Evolutionary conservation across 2,329 filamentous ascomycete genomes (phyloP).

Genomic region (Gaeumannomyces sp.): DNA sequence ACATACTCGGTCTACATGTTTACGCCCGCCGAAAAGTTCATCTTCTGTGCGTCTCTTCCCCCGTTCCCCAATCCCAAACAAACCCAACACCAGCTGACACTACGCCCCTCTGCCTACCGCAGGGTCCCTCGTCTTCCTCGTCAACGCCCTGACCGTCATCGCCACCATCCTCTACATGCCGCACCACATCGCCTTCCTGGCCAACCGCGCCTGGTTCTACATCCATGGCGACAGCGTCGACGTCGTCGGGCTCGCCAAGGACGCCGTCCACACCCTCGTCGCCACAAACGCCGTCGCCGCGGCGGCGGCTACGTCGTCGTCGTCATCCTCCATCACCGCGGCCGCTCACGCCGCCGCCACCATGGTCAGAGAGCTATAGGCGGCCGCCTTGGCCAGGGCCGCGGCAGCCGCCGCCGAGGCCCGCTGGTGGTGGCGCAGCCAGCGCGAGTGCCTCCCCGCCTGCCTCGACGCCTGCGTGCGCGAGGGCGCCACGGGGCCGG

Average conservation of each 20-base stretch:
- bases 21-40: constrained; percentile 90
- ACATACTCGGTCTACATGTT: constrained; percentile 97
- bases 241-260: constrained; percentile 40
- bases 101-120: constrained; percentile 4
- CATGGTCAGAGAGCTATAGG: constrained; percentile 32
- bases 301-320: constrained; percentile 14
- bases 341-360: constrained; percentile 20
- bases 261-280: constrained; percentile 33
- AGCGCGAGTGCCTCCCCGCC: too few species aligned
- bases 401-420: not conserved
- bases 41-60: constrained; percentile 69
- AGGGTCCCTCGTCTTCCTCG: constrained; percentile 91
- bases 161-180: constrained; percentile 90
- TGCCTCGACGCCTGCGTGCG: too few species aligned
- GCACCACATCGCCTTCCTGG: constrained; percentile 77
- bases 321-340: constrained; percentile 22
- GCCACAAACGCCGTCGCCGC: constrained; percentile 23
- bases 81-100: not conserved
- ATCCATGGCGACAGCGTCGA: constrained; percentile 71
- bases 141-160: constrained; percentile 78
- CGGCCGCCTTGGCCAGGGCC: not conserved
- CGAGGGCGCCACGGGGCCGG: too few species aligned
- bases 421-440: too few species aligned
- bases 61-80: not conserved
- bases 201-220: constrained; percentile 89